Percentiles rank a stretch among this genome's conserved stretches.
phyloP scores from a whole-genome alignment of 225 moss, liverwort and hornwort species.

The Bryoerythrophyllum caledonicum region DNA sequence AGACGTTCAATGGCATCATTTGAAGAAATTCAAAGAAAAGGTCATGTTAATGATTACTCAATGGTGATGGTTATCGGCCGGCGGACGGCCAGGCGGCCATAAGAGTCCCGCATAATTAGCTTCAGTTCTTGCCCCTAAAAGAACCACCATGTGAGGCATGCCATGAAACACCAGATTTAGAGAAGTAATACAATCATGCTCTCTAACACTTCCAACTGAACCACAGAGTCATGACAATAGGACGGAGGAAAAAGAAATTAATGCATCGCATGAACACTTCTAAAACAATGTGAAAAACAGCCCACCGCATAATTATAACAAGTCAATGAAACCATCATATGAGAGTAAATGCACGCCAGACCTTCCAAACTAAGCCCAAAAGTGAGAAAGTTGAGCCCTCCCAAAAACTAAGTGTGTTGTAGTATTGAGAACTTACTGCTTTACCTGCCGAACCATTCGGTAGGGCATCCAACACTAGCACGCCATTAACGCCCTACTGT shows the following conservation, averaged over 20 bases:
- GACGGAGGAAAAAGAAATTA: not conserved
- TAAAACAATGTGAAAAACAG: conserved; percentile 3
- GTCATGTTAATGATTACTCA: conserved; percentile 43
- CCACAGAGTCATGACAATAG: not conserved
- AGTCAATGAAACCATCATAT: not conserved
- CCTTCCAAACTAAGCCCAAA: conserved; percentile 10
- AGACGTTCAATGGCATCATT: conserved; percentile 92
- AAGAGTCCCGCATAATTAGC: conserved; percentile 76
- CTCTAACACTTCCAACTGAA: not conserved
- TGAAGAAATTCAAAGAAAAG: conserved; percentile 92
- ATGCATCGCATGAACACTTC: not conserved
- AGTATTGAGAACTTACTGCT: conserved; percentile 64
- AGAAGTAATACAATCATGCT: not conserved
- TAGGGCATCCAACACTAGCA: conserved; percentile 94
- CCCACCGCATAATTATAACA: not conserved
- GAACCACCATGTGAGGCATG: not conserved
- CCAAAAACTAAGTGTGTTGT: not conserved
- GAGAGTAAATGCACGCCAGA: not conserved
- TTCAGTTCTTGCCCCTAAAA: conserved; percentile 54
- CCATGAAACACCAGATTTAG: not conserved
- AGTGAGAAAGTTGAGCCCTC: not conserved
- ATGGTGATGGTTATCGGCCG: too few species aligned
- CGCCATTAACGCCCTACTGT: conserved; percentile 92
- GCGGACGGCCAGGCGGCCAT: conserved; percentile 90
- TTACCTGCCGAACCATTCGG: conserved; percentile 89